Base-by-base conservation (phyloP, 108 stramenopile genomes). In the Cyclotella sp. region DNA sequence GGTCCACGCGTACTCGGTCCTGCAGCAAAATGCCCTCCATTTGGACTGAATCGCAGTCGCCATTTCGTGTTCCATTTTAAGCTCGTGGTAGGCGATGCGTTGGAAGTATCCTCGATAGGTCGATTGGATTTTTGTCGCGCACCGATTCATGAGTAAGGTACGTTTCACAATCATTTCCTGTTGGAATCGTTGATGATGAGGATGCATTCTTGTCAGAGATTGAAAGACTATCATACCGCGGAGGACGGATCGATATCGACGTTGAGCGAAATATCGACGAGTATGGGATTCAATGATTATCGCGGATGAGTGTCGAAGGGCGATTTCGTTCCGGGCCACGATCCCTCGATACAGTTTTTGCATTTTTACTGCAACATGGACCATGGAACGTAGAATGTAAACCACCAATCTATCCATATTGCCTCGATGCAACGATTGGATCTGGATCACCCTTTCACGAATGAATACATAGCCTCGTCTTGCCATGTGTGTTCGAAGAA, bases 1-100 rank as follows among this genome's bases (percentile, higher is more conserved):
- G 58, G 86, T 84, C 34, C 34, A 5, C 44, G 86, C 72, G 52
- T 77, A 90, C 29, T 87, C 86, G 9, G 82, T 82, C 71, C 75
- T 86, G 63, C 80, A 77, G 9, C 82, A 79, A 42, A 88, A 88
- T 13, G 83, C 81, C 52, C 91, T 76, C 89, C 89, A 90, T 6
- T 62, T 46, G 39, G 67, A 77, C 54, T 89, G 89, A 65, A 92
- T 92, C 47, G 58, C 40, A 8, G 76, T 75, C 5, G 87, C 86
- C 5, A 6, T 21, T 0, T 34, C 34, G 34, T 63, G 34, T 9
- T 63, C 30, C 8, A n/a, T 63, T 16, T 4, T 18, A 63, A 34
- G 40, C 40, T 16, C 5, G 4, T 18, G 39, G 34, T 34, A 30
- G 8, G 10, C 30, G 39, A 41, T 41, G 34, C n/a, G 34, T 34